phyloP scores from a whole-genome alignment of 164 flowering plant genomes.

The Aristolochia contorta region DNA sequence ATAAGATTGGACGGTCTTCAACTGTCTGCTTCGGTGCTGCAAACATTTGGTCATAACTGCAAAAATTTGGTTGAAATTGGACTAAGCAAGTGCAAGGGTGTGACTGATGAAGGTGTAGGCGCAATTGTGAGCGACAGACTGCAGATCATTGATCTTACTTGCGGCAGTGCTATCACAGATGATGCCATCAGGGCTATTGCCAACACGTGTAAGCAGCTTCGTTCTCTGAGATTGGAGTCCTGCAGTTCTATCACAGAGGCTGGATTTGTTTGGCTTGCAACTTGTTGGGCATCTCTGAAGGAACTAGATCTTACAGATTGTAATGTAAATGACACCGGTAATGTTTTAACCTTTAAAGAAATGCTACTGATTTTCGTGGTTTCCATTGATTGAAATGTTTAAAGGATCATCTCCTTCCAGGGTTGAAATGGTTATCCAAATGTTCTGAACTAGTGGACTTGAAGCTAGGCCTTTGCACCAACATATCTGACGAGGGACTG shows the following conservation, averaged over 20 bases:
- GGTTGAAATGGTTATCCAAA: constrained; percentile 39
- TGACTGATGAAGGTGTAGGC: constrained; percentile 44
- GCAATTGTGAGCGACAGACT: constrained; percentile 37
- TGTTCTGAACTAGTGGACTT: constrained; percentile 41
- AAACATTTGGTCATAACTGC: constrained; percentile 30
- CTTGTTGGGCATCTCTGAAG: constrained; percentile 27
- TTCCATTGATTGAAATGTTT: neutral
- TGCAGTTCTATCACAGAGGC: constrained; percentile 40
- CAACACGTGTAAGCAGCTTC: constrained; percentile 36
- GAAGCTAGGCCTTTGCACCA: constrained; percentile 54
- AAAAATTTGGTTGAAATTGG: constrained; percentile 42
- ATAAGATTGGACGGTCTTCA: constrained; percentile 43
- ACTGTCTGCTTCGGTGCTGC: constrained; percentile 25
- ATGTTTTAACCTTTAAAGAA: neutral
- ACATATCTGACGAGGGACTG: constrained; percentile 51
- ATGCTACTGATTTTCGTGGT: neutral
- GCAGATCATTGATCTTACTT: constrained; percentile 47
- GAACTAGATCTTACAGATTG: constrained; percentile 81
- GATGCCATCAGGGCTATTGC: constrained; percentile 43
- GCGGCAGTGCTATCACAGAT: constrained; percentile 50
- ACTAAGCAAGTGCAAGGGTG: constrained; percentile 56
- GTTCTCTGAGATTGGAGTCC: constrained; percentile 57
- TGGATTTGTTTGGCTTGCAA: constrained; percentile 40
- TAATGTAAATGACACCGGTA: constrained; percentile 46
- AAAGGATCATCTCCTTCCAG: constrained; percentile 23